Conservation (phyloP, 2,329 filamentous ascomycete genomes). For the Gliomastix tumulicola region DNA sequence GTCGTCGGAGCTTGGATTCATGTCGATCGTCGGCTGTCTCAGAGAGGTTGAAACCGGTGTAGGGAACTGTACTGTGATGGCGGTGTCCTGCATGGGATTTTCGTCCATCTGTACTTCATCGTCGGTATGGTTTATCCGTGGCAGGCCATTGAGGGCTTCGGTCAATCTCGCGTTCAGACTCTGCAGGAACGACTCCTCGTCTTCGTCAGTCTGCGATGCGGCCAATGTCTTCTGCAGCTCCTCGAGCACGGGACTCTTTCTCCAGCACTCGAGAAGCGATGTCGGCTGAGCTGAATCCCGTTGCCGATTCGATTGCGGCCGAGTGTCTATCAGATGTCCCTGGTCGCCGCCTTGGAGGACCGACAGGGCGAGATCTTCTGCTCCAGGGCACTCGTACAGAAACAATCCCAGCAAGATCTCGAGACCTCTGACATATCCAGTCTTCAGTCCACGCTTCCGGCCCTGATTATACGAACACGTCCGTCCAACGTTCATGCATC, state of each 20-base stretch:
- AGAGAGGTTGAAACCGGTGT: too few relatives aligned
- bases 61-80: too few relatives aligned
- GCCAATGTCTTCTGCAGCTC: slow-evolving; percentile 1
- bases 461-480: slow-evolving; percentile 4
- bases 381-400: slow-evolving; percentile 2
- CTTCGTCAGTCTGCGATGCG: slow-evolving; percentile 2
- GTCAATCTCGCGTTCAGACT: slow-evolving; percentile 1
- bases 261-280: slow-evolving; percentile 3
- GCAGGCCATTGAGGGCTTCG: not conserved
- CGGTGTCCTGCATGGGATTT: too few relatives aligned
- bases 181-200: slow-evolving; percentile 3
- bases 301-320: too few relatives aligned
- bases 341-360: too few relatives aligned
- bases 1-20: too few relatives aligned
- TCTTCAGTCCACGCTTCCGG: slow-evolving; percentile 6
- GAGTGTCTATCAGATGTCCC: too few relatives aligned
- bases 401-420: slow-evolving; percentile 5
- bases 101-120: too few relatives aligned
- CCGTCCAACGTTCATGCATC: slow-evolving; percentile 45
- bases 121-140: too few relatives aligned
- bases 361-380: slow-evolving; percentile 1
- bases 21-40: too few relatives aligned
- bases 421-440: slow-evolving; percentile 5
- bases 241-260: slow-evolving; percentile 2
- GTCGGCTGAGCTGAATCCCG: not conserved